Evolutionary conservation across 805 yeast species (phyloP).

Genomic region (Maudiozyma bulderi): DNA sequence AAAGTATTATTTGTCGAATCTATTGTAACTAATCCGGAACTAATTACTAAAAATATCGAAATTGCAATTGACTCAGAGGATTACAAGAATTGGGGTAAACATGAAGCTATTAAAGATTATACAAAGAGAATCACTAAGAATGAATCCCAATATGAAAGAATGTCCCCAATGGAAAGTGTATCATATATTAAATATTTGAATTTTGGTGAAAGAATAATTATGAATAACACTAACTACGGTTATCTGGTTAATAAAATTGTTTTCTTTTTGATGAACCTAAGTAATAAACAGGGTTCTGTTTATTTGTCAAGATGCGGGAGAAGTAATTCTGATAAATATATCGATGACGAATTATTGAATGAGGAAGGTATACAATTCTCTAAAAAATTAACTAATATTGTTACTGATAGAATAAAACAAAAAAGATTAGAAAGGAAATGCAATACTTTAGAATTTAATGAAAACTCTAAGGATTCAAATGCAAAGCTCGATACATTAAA

Average conservation of each 20-base stretch:
- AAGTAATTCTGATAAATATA: constrained; percentile 40
- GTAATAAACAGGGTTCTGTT: constrained; percentile 81
- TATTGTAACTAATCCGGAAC: constrained; percentile 58
- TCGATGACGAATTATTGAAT: constrained; percentile 75
- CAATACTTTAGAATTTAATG: background rate
- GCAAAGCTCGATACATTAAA: background rate
- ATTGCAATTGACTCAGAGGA: constrained; percentile 87
- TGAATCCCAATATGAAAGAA: constrained; percentile 62
- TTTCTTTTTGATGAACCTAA: constrained; percentile 82
- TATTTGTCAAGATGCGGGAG: constrained; percentile 79
- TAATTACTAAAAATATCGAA: constrained; percentile 66
- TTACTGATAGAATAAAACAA: constrained; percentile 32
- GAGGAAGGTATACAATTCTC: constrained; percentile 67
- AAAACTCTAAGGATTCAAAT: background rate
- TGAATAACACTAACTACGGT: constrained; percentile 76
- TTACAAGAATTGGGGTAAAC: constrained; percentile 65
- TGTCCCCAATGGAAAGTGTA: constrained; percentile 47
- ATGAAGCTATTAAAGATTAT: constrained; percentile 69
- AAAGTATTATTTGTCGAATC: constrained; percentile 85
- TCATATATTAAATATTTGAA: constrained; percentile 80
- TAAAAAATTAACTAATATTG: constrained; percentile 47
- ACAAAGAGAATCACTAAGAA: constrained; percentile 59
- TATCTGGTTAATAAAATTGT: constrained; percentile 86
- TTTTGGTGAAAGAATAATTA: constrained; percentile 77
- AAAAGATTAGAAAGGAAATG: constrained; percentile 8